A percentile compares a stretch with the other conserved stretches of the same genome.
Evolutionary conservation across 176 grass and related monocot genomes (phyloP).

Genomic region (Panicum miliaceum): DNA sequence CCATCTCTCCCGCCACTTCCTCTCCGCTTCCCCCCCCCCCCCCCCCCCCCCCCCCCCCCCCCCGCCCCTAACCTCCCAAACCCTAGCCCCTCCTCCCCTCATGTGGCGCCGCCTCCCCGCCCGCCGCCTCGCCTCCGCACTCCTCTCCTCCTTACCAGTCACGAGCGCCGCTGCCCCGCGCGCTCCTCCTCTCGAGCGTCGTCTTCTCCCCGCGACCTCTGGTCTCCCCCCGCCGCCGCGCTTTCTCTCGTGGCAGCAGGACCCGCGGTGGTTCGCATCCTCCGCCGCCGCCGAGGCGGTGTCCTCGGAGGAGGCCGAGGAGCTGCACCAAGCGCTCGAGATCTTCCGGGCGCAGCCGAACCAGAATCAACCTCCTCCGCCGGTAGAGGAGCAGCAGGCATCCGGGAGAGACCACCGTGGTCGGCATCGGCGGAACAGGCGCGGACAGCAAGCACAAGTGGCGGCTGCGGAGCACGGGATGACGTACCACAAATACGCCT

Average conservation of each 20-base stretch:
- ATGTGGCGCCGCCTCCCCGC: constrained; percentile 47
- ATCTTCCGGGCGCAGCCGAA: constrained; percentile 8
- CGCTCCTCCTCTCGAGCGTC: background rate
- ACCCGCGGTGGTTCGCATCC: constrained; percentile 45
- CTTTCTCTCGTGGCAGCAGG: constrained; percentile 31
- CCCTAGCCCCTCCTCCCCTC: constrained; percentile 26
- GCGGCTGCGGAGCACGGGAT: constrained; percentile 48
- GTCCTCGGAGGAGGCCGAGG: constrained; percentile 46
- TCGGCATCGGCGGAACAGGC: constrained; percentile 4
- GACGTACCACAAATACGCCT: constrained; percentile 45
- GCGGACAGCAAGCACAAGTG: background rate
- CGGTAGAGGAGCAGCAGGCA: background rate
- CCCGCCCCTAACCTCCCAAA: background rate
- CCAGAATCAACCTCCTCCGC: background rate
- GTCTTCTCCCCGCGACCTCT: background rate
- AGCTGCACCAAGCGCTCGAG: constrained; percentile 39
- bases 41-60: no score
- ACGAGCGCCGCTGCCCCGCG: constrained; percentile 26
- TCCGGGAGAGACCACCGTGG: background rate
- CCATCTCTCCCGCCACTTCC: background rate
- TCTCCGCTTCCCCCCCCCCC: background rate
- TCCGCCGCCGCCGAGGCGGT: constrained; percentile 57
- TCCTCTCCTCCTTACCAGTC: constrained; percentile 5
- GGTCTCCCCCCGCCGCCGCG: background rate
- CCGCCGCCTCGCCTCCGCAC: constrained; percentile 38